These are phyloP conservation scores for Alternaria novae-zelandiae DNA, from an alignment of 2,329 filamentous ascomycete genomes.

Conservation along the genomic window DNA sequence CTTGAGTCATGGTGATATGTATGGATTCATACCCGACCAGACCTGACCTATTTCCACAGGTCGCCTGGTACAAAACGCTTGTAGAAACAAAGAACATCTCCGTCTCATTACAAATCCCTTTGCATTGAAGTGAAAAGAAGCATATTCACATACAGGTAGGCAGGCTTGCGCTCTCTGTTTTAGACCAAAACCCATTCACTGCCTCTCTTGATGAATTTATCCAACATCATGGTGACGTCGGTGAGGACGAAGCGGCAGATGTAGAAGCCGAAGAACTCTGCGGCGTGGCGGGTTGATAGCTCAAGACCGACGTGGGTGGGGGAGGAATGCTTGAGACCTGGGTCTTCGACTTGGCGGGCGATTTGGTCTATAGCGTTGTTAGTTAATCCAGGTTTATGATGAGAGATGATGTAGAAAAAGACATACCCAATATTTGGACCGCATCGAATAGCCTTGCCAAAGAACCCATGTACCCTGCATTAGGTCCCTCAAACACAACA, in stretches of 20 bases:
- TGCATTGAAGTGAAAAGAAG: not conserved
- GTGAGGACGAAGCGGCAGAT: conserved; percentile 92
- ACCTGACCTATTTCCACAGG: not conserved
- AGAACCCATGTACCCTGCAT: conserved; percentile 89
- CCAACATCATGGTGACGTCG: conserved; percentile 82
- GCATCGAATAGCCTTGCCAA: conserved; percentile 91
- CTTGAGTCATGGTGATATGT: not conserved
- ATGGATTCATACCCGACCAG: not conserved
- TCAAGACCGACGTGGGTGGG: conserved; percentile 96
- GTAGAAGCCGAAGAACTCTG: conserved; percentile 98
- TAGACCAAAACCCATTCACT: conserved; percentile 86
- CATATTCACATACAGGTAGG: not conserved
- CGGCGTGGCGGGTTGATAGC: conserved; percentile 88
- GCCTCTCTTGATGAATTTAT: conserved; percentile 96
- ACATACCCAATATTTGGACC: conserved; percentile 87
- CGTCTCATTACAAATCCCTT: not conserved
- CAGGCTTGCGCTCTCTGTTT: not conserved
- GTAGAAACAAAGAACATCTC: not conserved
- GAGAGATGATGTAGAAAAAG: not conserved
- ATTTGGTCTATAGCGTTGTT: conserved; percentile 75
- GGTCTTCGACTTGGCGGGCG: conserved; percentile 93
- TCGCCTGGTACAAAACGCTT: not conserved
- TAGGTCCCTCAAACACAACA: conserved; percentile 78
- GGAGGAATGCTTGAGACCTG: conserved; percentile 86
- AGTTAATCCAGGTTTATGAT: not conserved